Base-by-base conservation (phyloP, 768 basidiomycete genomes). In the Gymnopilus junonius region DNA sequence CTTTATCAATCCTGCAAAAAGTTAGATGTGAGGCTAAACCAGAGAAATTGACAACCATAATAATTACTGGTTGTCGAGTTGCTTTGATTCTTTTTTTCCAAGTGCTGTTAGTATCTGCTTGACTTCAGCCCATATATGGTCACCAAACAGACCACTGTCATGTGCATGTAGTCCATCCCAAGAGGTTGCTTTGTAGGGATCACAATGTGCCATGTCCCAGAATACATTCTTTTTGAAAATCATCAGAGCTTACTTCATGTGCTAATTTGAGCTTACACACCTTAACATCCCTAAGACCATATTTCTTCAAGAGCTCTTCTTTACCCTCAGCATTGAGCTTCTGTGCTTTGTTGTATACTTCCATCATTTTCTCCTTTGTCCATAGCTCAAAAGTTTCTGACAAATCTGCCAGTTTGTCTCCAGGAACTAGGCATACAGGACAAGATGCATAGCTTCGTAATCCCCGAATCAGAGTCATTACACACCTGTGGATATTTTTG, bases 381-480 rank as follows among this genome's bases (percentile, higher is more conserved):
- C 73, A 64, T 8, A 68, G 32, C 0, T 56, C 35, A 57, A 66
- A 72, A 8, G 31, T 46, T n/a, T 53, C 51, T 0, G 63, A 42
- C 1, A 77, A 63, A 37, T 77, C 62, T 2, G 65, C 58, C 0
- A 73, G 73, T 0, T 76, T 50, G 0, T 73, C 68, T 0, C 66
- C 45, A 0, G 73, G 76, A 1, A 82, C 77, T 0, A 77, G 54
- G 65, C 80, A 83, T 0, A 79, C 60, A 0, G 78, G 77, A 58
- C 80, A 82, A 0, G 79, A 81, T 40, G 62, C 75, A 7, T 67
- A 62, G 21, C 71, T 70, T 1, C 53, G 48, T 1, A 60, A 8
- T 0, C 80, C 80, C 15, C 70, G 64, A 3, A 76, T 80, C 0
- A 82, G 65, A 1, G 77, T 67, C 77, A 83, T 82, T 21, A 79